These are phyloP conservation scores for Rhizopogon sp. DNA, from an alignment of 768 basidiomycete species.

Conservation along the genomic window DNA sequence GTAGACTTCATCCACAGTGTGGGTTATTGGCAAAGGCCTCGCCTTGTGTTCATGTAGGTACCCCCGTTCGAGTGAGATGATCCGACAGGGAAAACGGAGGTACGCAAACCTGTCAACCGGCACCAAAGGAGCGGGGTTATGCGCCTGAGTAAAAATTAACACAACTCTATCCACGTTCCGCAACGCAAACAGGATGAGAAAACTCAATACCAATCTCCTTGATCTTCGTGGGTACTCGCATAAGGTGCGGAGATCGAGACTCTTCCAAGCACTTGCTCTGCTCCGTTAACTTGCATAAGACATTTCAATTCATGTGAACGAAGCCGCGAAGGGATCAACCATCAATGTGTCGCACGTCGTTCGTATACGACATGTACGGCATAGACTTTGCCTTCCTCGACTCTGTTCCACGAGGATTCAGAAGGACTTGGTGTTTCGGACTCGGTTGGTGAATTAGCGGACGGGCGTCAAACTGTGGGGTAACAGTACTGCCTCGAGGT, in stretches of 20 bases:
- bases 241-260: conserved; percentile 5
- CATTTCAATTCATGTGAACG: conserved; percentile 1
- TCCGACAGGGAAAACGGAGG: background rate
- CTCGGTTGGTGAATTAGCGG: conserved; percentile 3
- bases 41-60: conserved; percentile 5
- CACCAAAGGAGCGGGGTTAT: background rate
- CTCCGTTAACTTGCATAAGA: conserved; percentile 1
- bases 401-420: background rate
- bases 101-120: background rate
- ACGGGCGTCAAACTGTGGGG: conserved; percentile 4
- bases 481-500: conserved; percentile 1
- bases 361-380: conserved; percentile 4
- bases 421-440: background rate
- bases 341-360: background rate
- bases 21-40: background rate
- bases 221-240: conserved; percentile 20
- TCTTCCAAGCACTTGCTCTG: conserved; percentile 8
- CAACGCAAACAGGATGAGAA: conserved; percentile 1
- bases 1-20: background rate
- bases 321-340: background rate
- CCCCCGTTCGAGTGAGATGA: background rate
- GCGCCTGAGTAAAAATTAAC: conserved; percentile 6
- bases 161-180: background rate
- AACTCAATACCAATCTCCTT: conserved; percentile 8
- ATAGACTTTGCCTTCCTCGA: background rate